Percentiles rank a stretch among this genome's conserved stretches.
These are phyloP conservation scores for Serpula lacrymans DNA, from an alignment of 768 basidiomycete species.

Conservation along the genomic window DNA sequence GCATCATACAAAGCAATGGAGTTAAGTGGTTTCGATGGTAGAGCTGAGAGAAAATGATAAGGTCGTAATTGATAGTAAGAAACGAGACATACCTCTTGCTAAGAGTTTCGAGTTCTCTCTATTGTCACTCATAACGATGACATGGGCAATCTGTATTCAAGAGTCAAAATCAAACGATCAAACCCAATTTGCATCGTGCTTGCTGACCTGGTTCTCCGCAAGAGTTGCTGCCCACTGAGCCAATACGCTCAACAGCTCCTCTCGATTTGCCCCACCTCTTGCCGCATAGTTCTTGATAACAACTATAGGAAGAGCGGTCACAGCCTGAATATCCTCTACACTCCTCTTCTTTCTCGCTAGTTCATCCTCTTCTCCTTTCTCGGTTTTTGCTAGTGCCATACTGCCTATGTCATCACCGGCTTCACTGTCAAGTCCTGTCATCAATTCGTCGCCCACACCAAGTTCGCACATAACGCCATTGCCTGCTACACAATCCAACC, in stretches of 20 bases:
- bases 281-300: conserved; percentile 77
- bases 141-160: conserved; percentile 73
- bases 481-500: conserved; percentile 81
- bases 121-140: conserved; percentile 87
- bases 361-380: conserved; percentile 30
- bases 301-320: conserved; percentile 76
- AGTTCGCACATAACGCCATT: conserved; percentile 86
- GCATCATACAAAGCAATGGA: conserved; percentile 83
- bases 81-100: conserved; percentile 56
- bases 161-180: neutral
- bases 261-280: conserved; percentile 52
- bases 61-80: neutral
- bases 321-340: conserved; percentile 46
- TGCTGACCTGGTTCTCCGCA: conserved; percentile 70
- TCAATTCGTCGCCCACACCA: conserved; percentile 73
- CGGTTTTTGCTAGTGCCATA: conserved; percentile 9
- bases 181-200: no score
- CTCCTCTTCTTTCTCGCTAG: conserved; percentile 24
- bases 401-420: conserved; percentile 12
- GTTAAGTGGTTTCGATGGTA: conserved; percentile 81
- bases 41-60: conserved; percentile 41
- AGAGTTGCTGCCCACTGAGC: conserved; percentile 83
- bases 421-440: conserved; percentile 35
- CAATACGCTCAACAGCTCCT: conserved; percentile 71
- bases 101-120: conserved; percentile 83